These are phyloP conservation scores for Macadamia tetraphylla DNA, from an alignment of 164 flowering plant species.

Conservation along the genomic window DNA sequence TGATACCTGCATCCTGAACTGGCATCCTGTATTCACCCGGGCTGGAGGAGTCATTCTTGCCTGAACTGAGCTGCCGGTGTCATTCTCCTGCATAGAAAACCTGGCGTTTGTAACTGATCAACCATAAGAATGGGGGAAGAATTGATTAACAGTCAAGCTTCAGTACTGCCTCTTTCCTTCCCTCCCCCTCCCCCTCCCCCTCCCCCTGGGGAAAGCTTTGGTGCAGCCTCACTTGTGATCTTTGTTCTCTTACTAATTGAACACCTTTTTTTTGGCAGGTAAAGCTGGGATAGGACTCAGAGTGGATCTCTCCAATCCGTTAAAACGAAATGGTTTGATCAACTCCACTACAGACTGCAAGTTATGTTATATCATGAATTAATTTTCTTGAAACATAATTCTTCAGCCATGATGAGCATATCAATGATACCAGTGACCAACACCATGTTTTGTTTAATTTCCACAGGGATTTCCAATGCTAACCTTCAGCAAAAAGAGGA, in stretches of 20 bases:
- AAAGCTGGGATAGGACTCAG: background rate
- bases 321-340: background rate
- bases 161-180: background rate
- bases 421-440: constrained; percentile 8
- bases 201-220: no score
- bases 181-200: no score
- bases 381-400: background rate
- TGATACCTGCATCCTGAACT: constrained; percentile 9
- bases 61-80: background rate
- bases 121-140: background rate
- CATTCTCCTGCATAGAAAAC: constrained; percentile 13
- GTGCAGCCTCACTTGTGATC: no score
- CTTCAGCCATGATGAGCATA: background rate
- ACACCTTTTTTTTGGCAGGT: background rate
- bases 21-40: no score
- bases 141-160: background rate
- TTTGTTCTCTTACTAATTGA: background rate
- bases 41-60: background rate
- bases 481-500: background rate
- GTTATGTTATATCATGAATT: background rate
- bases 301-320: background rate
- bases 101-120: constrained; percentile 4
- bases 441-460: background rate
- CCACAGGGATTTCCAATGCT: background rate
- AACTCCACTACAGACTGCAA: background rate